Base-by-base conservation (phyloP, 2,329 filamentous ascomycete genomes). In the Ceratocystis albifundus region DNA sequence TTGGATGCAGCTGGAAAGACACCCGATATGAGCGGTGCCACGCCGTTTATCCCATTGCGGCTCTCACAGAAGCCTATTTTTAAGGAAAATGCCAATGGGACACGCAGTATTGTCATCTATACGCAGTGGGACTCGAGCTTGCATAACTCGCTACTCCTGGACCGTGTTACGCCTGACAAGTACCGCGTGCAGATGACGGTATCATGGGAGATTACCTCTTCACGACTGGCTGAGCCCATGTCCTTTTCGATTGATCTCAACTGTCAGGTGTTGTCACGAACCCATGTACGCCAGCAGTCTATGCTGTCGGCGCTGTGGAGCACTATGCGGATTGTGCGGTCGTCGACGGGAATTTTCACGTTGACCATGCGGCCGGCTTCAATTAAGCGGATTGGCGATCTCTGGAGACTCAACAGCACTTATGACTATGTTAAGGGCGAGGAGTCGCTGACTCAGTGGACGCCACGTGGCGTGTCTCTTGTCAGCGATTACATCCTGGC, bases 361-460 rank as follows among this genome's bases (percentile, higher is more conserved):
- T 79, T 97, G 62, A 86, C 86, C 4, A 87, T 97, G 75, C 87
- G 90, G 36, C 94, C 94, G 0, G 87, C 90, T 6, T 91, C 91
- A 2, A 91, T 96, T 63, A 96, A 96, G 76, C 84, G 90, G 61
- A 90, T 91, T 0, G 90, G 90, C 2, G 94, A 99, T 74, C 80
- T 99, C 12, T 99, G 94, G 94, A 85, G 94, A 65, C 90, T 97
- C 85, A 95, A 91, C 74, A 97, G 92, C 17, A 87, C 90, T 68
- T 88, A 96, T 72, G 90, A 96, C 74, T 97, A 96, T 73, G 89
- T 99, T 71, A 96, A 96, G 75, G 94, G 94, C 66, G 92, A 99
- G 76, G 94, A 99, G 75, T 82, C 87, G 62, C 79, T 99, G 48
- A 85, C 81, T 1, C 85, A 86, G 66, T 99, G 94, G 94, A 85